A percentile compares a stretch with the other conserved stretches of the same genome.
Evolutionary conservation across 164 flowering plant genomes (phyloP).

Genomic region (Stephania yunnanensis): DNA sequence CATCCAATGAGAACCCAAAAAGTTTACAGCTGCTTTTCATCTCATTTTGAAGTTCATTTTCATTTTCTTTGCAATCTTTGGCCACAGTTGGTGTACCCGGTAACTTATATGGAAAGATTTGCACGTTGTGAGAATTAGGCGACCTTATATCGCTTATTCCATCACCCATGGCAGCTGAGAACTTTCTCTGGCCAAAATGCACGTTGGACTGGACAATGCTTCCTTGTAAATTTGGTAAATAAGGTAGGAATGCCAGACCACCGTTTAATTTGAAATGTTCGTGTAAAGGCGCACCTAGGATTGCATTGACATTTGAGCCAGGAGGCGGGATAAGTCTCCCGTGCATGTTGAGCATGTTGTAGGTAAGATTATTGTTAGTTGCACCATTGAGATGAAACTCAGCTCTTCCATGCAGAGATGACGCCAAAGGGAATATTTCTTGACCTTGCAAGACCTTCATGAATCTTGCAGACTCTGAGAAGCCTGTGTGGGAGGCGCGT

Average conservation of each 20-base stretch:
- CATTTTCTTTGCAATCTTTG: constrained; percentile 11
- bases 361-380: constrained; percentile 33
- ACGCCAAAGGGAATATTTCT: constrained; percentile 68
- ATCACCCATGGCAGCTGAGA: constrained; percentile 11
- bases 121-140: constrained; percentile 2
- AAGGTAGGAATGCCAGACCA: constrained; percentile 24
- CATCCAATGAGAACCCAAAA: constrained; percentile 68
- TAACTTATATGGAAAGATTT: constrained; percentile 18
- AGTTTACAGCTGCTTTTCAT: constrained; percentile 43
- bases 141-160: constrained; percentile 8
- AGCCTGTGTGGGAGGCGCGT: constrained; percentile 48
- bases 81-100: constrained; percentile 22
- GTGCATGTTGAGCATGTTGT: constrained; percentile 30
- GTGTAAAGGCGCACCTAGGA: constrained; percentile 33
- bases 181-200: constrained; percentile 23
- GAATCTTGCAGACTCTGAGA: constrained; percentile 55
- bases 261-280: constrained; percentile 25
- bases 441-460: constrained; percentile 99
- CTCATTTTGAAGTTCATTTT: constrained; percentile 25
- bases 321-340: constrained; percentile 44
- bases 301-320: constrained; percentile 39
- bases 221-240: constrained; percentile 24
- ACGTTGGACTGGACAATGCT: constrained; percentile 22
- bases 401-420: constrained; percentile 31
- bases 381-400: constrained; percentile 30